Conservation (phyloP, 805 yeast species). For the Ogataea zsoltii region DNA sequence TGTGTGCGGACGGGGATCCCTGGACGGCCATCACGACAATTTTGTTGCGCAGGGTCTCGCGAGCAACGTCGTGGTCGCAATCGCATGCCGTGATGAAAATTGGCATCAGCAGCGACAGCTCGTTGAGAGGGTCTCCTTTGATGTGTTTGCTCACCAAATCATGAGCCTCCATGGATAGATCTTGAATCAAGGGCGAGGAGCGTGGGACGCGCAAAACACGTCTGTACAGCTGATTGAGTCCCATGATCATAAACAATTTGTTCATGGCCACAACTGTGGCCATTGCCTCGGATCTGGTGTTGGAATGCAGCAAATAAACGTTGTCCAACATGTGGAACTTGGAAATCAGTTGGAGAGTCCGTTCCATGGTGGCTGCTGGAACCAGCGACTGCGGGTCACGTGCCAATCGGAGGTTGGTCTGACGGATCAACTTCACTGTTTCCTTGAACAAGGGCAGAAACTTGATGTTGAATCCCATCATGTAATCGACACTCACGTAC, state of each 20-base stretch:
- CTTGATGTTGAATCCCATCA: slow-evolving; percentile 65
- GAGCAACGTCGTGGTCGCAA: slow-evolving; percentile 37
- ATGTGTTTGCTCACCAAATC: slow-evolving; percentile 39
- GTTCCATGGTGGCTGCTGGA: slow-evolving; percentile 25
- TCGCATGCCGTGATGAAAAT: slow-evolving; percentile 63
- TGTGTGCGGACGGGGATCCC: slow-evolving; percentile 38
- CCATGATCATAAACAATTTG: slow-evolving; percentile 51
- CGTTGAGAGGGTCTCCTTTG: slow-evolving; percentile 49
- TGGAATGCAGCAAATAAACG: slow-evolving; percentile 9
- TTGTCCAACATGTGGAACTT: slow-evolving; percentile 31
- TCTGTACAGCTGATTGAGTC: slow-evolving; percentile 56
- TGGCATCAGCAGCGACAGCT: slow-evolving; percentile 56
- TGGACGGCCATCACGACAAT: slow-evolving; percentile 42
- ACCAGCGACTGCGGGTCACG: slow-evolving; percentile 9
- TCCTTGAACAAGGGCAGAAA: slow-evolving; percentile 60
- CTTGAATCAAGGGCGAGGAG: slow-evolving; percentile 47
- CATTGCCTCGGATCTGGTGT: slow-evolving; percentile 16
- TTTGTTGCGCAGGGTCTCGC: slow-evolving; percentile 41
- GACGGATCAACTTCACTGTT: slow-evolving; percentile 42
- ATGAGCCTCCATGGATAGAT: slow-evolving; percentile 43
- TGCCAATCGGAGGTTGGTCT: slow-evolving; percentile 23
- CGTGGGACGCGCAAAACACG: slow-evolving; percentile 52
- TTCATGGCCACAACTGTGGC: slow-evolving; percentile 46
- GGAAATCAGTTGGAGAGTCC: slow-evolving; percentile 43
- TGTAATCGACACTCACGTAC: slow-evolving; percentile 53